Base-by-base conservation (phyloP, 2,329 filamentous ascomycete genomes). In the Fusarium drepaniforme region DNA sequence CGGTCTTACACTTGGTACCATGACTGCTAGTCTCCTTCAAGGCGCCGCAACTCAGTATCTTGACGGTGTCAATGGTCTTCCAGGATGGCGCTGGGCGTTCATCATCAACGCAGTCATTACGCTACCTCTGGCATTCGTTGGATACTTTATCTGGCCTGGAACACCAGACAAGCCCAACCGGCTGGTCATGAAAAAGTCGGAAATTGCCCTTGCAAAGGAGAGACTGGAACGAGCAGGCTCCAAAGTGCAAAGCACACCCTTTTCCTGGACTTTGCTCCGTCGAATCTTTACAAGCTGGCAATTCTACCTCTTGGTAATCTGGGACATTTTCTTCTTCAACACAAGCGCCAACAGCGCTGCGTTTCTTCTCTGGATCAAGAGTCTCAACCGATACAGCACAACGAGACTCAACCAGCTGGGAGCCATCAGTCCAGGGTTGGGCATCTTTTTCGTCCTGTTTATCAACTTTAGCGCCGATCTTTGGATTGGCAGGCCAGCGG, bases 401-500 rank as follows among this genome's bases (percentile, higher is more conserved):
- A 67, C 66, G 9, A 72, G 40, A 5, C 33, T 75, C 16, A 75
- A 75, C 51, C 66, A 75, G 3, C 59, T 75, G 8, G 73, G 66
- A 40, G 69, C 72, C 3, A 75, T 75, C 35, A 72, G 71, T 15
- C 73, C 73, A 1, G 72, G 69, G 6, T 58, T 75, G 11, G 73
- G 73, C 8, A 75, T 75, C 25, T 75, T 75, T 49, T 75, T 74
- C 35, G 72, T 74, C 6, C 51, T 75, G 0, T 75, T 75, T 33
- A 74, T 75, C 46, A 71, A 73, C 63, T 71, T 75, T 38, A 67
- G 68, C 35, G 82, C 79, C n/a, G 78, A 75, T 51, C 71, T 75
- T 3, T 74, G 64, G 65, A 69, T 75, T 35, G 73, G 73, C 3
- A 66, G 69, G 6, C 69, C 73, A 3, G 67, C 63, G 0, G 73